A percentile compares a stretch with the other conserved stretches of the same genome.
These are phyloP conservation scores for Lodderomyces oxycetoniae DNA, from an alignment of 1,139 yeast species.

Conservation along the genomic window DNA sequence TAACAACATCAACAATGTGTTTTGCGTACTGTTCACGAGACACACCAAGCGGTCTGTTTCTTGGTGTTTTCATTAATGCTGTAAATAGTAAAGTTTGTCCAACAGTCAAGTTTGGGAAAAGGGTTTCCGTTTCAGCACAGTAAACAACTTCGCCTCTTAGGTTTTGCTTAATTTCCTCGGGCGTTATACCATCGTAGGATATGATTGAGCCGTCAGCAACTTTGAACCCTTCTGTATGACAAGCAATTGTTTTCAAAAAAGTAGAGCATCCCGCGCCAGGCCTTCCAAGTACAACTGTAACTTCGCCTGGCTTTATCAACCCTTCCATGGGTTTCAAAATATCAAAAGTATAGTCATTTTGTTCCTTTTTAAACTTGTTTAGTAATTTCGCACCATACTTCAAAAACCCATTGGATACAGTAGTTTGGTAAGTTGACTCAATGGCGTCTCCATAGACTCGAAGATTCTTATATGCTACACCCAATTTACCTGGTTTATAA, in stretches of 20 bases:
- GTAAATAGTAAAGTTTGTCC: slow-evolving; percentile 48
- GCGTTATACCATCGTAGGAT: slow-evolving; percentile 31
- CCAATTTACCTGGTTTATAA: slow-evolving; percentile 61
- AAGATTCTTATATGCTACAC: slow-evolving; percentile 63
- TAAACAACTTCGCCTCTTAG: slow-evolving; percentile 53
- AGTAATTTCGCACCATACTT: slow-evolving; percentile 16
- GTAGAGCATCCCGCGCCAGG: slow-evolving; percentile 75
- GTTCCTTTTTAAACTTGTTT: slow-evolving; percentile 25
- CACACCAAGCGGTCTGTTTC: slow-evolving; percentile 31
- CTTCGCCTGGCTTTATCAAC: slow-evolving; percentile 54
- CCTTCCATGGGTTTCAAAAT: slow-evolving; percentile 35
- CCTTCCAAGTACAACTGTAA: slow-evolving; percentile 54
- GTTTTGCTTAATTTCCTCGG: slow-evolving; percentile 23
- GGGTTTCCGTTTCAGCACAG: slow-evolving; percentile 50
- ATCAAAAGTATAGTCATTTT: slow-evolving; percentile 18
- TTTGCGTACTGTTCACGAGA: slow-evolving; percentile 36
- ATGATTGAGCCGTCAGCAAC: slow-evolving; percentile 46
- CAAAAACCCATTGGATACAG: slow-evolving; percentile 51
- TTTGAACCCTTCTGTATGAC: slow-evolving; percentile 69
- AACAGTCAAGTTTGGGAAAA: slow-evolving; percentile 51
- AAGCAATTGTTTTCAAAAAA: slow-evolving; percentile 62
- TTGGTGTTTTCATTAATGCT: slow-evolving; percentile 40
- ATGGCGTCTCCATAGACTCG: slow-evolving; percentile 73
- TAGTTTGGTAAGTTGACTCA: slow-evolving; percentile 75
- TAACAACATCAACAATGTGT: slow-evolving; percentile 20